Percentiles rank a stretch among this genome's conserved stretches.
These are phyloP conservation scores for Adansonia digitata DNA, from an alignment of 345 rosid genomes.

Conservation along the genomic window DNA sequence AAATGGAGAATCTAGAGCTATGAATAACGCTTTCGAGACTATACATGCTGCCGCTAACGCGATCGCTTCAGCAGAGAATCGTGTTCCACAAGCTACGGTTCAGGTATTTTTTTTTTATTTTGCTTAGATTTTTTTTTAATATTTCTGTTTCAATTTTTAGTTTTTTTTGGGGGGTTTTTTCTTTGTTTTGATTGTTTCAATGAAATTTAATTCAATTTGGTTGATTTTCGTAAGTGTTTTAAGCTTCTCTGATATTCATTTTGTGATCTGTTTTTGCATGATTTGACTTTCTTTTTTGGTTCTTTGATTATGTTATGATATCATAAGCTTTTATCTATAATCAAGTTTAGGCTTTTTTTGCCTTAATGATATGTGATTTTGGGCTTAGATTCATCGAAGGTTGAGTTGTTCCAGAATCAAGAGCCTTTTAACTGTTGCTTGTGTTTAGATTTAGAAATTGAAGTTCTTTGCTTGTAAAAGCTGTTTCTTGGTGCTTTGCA, in stretches of 20 bases:
- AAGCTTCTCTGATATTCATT: not conserved
- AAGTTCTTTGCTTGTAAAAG: not conserved
- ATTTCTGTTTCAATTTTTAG: not conserved
- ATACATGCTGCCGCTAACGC: slow-evolving; percentile 88
- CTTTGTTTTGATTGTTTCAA: not conserved
- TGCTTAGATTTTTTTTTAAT: not conserved
- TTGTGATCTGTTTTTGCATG: slow-evolving; percentile 17
- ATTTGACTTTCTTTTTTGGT: not conserved
- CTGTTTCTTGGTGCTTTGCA: not conserved
- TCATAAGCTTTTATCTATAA: not conserved
- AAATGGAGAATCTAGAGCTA: slow-evolving; percentile 32
- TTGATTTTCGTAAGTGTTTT: slow-evolving; percentile 1
- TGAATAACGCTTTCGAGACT: slow-evolving; percentile 51
- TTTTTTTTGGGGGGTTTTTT: not conserved
- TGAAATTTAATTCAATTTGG: not conserved
- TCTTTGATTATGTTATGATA: slow-evolving; percentile 1
- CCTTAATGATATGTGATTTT: not conserved
- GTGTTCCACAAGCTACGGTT: slow-evolving; percentile 52
- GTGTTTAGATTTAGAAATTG: not conserved
- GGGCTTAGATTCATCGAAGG: slow-evolving; percentile 2
- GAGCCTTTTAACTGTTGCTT: not conserved
- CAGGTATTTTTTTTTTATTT: slow-evolving; percentile 33
- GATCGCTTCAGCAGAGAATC: slow-evolving; percentile 68
- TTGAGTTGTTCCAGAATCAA: slow-evolving; percentile 20
- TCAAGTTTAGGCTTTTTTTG: not conserved